phyloP scores from a whole-genome alignment of 495 filamentous ascomycete species.

The Aspergillus sparsus region DNA sequence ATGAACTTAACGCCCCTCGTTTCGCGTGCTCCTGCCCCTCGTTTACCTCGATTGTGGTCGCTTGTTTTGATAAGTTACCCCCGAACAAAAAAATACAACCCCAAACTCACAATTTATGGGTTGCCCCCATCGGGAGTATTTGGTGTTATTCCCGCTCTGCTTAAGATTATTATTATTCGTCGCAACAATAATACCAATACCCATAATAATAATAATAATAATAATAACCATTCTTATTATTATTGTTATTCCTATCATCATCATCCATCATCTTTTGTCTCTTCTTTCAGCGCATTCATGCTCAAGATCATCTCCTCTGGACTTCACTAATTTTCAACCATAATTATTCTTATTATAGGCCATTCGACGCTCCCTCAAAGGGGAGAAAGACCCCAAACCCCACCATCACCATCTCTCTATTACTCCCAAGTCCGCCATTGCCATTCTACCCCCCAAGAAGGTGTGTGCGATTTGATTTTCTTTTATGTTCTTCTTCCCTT shows the following conservation, averaged over 20 bases:
- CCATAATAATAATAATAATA: too few relatives aligned
- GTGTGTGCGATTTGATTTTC: slow-evolving; percentile 50
- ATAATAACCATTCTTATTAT: background rate
- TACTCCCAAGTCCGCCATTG: slow-evolving; percentile 88
- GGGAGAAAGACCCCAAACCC: slow-evolving; percentile 72
- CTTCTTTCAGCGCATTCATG: slow-evolving; percentile 13
- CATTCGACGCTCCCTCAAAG: slow-evolving; percentile 83
- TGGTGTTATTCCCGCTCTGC: slow-evolving; percentile 1
- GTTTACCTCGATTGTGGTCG: slow-evolving; percentile 26
- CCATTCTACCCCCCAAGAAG: slow-evolving; percentile 96
- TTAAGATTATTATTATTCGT: background rate
- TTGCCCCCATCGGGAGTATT: slow-evolving; percentile 1
- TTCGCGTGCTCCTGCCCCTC: slow-evolving; percentile 17
- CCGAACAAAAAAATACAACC: slow-evolving; percentile 4
- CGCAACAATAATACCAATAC: too few relatives aligned
- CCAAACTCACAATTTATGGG: slow-evolving; percentile 18
- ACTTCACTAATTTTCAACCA: slow-evolving; percentile 16
- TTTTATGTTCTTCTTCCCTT: slow-evolving; percentile 15
- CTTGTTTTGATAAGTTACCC: slow-evolving; percentile 10
- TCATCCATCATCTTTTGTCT: background rate
- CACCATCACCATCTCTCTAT: slow-evolving; percentile 84
- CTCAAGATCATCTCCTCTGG: background rate
- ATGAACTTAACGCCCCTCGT: slow-evolving; percentile 14
- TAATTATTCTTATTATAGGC: slow-evolving; percentile 49
- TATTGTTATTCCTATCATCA: slow-evolving; percentile 2